Evolutionary conservation across 768 basidiomycete species (phyloP).

Genomic region (Scleroderma bovista): DNA sequence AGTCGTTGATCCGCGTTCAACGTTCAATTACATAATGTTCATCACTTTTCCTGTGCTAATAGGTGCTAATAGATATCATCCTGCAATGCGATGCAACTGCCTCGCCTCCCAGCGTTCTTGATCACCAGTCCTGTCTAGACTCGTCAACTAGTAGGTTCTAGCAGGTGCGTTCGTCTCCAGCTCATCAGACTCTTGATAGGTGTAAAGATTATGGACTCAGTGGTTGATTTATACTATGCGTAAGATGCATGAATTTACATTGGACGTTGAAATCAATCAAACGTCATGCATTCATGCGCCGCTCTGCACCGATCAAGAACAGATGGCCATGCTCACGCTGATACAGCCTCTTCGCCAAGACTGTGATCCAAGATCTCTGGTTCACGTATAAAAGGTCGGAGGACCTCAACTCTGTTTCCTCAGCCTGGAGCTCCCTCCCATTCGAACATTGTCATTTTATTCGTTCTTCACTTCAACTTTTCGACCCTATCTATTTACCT

Average conservation of each 20-base stretch:
- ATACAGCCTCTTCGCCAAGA: not conserved
- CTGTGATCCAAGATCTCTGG: not conserved
- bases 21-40: no score
- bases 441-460: conserved; percentile 7
- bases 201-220: no score
- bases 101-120: no score
- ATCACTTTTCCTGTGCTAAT: not conserved
- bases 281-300: not conserved
- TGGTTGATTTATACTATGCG: no score
- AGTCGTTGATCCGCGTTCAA: not conserved
- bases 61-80: no score
- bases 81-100: no score
- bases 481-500: conserved; percentile 4
- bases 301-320: not conserved
- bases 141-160: no score
- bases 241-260: no score
- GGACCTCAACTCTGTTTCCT: not conserved
- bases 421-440: conserved; percentile 12
- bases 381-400: conserved; percentile 4
- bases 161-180: no score
- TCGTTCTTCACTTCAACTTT: conserved; percentile 1
- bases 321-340: not conserved
- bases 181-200: not conserved
- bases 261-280: not conserved
- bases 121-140: no score